Evolutionary conservation across 1,284 basidiomycete species (phyloP), one percentile per base, ranked within the genome.

Genomic region (Thecaphora thlaspeos): DNA sequence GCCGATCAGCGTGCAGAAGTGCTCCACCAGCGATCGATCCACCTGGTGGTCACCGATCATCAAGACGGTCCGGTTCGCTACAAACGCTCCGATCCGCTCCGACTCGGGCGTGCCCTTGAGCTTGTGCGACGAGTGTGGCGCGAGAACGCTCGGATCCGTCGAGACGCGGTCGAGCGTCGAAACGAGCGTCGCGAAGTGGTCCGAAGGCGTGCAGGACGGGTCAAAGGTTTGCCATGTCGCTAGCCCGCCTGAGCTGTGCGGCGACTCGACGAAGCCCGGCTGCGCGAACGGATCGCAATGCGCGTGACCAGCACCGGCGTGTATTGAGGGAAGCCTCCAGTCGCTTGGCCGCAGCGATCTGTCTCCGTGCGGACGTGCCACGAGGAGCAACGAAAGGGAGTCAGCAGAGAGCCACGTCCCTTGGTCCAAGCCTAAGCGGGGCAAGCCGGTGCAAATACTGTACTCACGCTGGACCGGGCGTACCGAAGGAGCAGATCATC

Each of bases 1-100:
- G 2, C 78, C 78, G 30, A 78, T 56, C 21, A 80, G 57, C 7
- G 59, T 48, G 65, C 79, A 80, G 40, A 80, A 78, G 62, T 79
- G 72, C 43, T 73, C 64, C 21, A 80, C 75, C 41, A 79, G 72
- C 43, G 77, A 60, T 11, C 76, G 65, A 50, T 79, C 79, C 38
- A 79, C 75, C 30, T 56, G 61, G 43, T 68, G 65, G 50, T 80
- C 79, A 15, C 79, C 79, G 26, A 80, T 70, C 32, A 80, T 53
- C 26, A 80, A 63, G 22, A 78, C 78, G 24, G 79, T 80, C n/a
- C 70, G 61, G 67, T 80, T 79, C 21, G 51, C 41, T 22, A 79
- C 45, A 64, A 75, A 76, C 9, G 52, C 41, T 24, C 69, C 57
- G 34, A 72, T 68, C 43, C 67, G 58, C 17, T 46, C 52, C 15